These are phyloP conservation scores for Colletotrichum lentis DNA, from an alignment of 2,329 filamentous ascomycete genomes.

Conservation along the genomic window DNA sequence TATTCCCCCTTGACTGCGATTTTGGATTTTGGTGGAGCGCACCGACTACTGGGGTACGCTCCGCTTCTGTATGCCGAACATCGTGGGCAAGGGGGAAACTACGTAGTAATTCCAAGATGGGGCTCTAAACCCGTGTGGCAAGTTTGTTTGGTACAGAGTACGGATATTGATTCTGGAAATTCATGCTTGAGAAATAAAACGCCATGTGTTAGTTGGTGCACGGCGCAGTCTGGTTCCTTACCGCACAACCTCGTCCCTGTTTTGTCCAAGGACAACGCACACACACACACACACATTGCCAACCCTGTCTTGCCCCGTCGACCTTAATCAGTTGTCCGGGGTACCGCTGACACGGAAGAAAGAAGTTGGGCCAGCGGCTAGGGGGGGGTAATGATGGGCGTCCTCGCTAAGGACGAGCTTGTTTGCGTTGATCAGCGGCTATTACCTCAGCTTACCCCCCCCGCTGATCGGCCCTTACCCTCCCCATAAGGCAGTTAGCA, in stretches of 20 bases:
- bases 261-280: no score
- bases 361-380: neutral
- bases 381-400: neutral
- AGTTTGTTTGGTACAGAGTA: neutral
- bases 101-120: neutral
- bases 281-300: neutral
- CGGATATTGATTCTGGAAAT: no score
- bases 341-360: slow-evolving; percentile 19
- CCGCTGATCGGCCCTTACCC: no score
- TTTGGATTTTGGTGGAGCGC: slow-evolving; percentile 4
- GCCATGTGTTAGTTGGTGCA: neutral
- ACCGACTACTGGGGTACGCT: neutral
- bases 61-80: neutral
- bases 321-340: slow-evolving; percentile 20
- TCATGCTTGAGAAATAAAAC: no score
- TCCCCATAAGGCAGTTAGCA: no score
- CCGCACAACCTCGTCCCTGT: neutral
- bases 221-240: neutral
- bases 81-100: no score
- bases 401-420: neutral
- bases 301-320: neutral
- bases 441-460: no score
- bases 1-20: no score
- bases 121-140: neutral
- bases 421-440: neutral